Base-by-base conservation (phyloP, 495 filamentous ascomycete species). In the Xylaria sp. region DNA sequence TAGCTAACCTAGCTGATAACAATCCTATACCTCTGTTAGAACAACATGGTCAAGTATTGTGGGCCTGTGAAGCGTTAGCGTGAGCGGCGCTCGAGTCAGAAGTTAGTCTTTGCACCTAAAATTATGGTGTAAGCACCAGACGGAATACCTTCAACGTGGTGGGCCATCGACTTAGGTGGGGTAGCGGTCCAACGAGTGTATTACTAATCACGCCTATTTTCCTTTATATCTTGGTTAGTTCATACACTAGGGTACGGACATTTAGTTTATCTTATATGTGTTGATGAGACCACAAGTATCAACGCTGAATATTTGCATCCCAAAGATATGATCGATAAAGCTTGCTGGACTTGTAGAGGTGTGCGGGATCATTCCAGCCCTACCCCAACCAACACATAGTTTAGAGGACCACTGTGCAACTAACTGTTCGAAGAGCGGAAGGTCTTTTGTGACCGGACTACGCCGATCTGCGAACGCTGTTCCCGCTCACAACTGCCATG, bases 381-480 rank as follows among this genome's bases (percentile, higher is more conserved):
- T 15, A 31, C 46, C n/a, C n/a, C 52, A 31, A 55, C 52, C 26
- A 31, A 55, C 26, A 14, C 52, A 55, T 17, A 55, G n/a, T n/a
- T n/a, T n/a, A n/a, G n/a, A n/a, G 17, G 12, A 55, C 31, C 52
- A 3, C 52, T 29, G 26, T 17, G 21, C 14, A 31, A 31, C 52
- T 55, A 55, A 55, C 52, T 31, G 12, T 55, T 55, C 24, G 29
- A 55, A 55, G 52, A 55, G 26, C 26, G 52, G 52, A 55, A 55
- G 14, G 52, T 55, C 26, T 31, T 29, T 21, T 55, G 52, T 5
- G 52, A 55, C 52, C 52, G 52, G 31, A 31, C 52, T 14, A 55
- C 8, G 12, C 52, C 52, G 26, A 31, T 31, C 52, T 55, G 52
- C 26, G 12, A 31, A 5, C 52, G 52, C 26, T 55, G 52, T 31